Evolutionary conservation across 177 flowering plant genomes (phyloP).

Genomic region (Vitis hybrid): DNA sequence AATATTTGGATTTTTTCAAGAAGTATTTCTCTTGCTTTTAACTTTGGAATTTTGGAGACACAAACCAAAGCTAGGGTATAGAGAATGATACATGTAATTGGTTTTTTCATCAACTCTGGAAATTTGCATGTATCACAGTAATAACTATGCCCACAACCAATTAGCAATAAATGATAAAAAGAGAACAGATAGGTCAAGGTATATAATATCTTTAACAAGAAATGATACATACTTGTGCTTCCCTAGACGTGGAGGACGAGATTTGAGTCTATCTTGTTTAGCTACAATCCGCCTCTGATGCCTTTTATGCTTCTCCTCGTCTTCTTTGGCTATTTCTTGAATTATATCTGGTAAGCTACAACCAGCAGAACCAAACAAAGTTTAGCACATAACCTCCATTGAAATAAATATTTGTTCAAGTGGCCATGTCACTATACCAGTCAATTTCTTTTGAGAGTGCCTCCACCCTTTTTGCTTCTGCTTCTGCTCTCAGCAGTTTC

Average conservation of each 20-base stretch:
- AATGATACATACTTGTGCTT: slow-evolving; percentile 66
- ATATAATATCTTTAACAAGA: not conserved
- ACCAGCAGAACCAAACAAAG: slow-evolving; percentile 9
- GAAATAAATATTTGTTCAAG: not conserved
- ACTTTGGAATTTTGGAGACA: too few species aligned
- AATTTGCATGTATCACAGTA: too few species aligned
- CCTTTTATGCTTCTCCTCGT: slow-evolving; percentile 74
- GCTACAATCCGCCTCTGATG: slow-evolving; percentile 64
- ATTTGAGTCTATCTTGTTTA: slow-evolving; percentile 74
- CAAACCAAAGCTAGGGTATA: too few species aligned
- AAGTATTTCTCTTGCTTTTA: too few species aligned
- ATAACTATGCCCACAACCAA: too few species aligned
- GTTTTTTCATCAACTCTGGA: too few species aligned
- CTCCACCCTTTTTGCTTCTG: slow-evolving; percentile 54
- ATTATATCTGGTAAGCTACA: slow-evolving; percentile 77
- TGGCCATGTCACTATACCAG: slow-evolving; percentile 35
- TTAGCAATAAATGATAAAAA: too few species aligned
- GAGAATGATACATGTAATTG: too few species aligned
- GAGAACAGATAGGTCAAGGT: too few species aligned
- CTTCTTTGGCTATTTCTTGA: slow-evolving; percentile 83
- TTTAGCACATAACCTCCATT: not conserved
- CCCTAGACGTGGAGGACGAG: slow-evolving; percentile 87
- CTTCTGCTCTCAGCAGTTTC: slow-evolving; percentile 59
- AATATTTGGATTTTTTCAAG: too few species aligned
- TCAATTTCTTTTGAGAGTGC: slow-evolving; percentile 74